These are phyloP conservation scores for Fusarium sp. DNA, from an alignment of 2,329 filamentous ascomycete species.

Conservation along the genomic window DNA sequence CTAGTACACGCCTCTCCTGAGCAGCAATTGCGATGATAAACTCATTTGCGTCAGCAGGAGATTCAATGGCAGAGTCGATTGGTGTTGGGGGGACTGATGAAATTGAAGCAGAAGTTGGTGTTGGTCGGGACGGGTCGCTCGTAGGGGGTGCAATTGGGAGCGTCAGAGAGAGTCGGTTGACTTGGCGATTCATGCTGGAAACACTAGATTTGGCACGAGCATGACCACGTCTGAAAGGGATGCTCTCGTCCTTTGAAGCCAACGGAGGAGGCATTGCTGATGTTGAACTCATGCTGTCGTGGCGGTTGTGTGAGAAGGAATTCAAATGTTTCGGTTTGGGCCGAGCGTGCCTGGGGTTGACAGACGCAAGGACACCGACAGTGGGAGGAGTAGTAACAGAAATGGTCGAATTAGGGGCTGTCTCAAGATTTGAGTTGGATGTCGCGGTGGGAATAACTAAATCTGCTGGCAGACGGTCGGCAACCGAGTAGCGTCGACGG, in stretches of 20 bases:
- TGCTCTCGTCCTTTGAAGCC: conserved; percentile 54
- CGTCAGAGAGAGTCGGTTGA: conserved; percentile 71
- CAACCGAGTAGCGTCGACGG: conserved; percentile 56
- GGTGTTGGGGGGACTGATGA: conserved; percentile 65
- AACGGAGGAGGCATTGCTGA: conserved; percentile 54
- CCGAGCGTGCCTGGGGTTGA: conserved; percentile 27
- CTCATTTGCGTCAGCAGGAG: conserved; percentile 68
- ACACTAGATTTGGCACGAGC: conserved; percentile 66
- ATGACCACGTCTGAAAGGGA: conserved; percentile 57
- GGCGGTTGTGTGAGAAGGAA: conserved; percentile 30
- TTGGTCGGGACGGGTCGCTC: conserved; percentile 64
- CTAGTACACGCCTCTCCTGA: conserved; percentile 90
- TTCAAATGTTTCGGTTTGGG: conserved; percentile 25
- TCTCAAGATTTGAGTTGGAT: conserved; percentile 37
- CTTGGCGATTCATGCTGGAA: conserved; percentile 58
- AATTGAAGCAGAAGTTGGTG: conserved; percentile 56
- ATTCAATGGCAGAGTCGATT: conserved; percentile 56
- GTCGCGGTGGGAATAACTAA: conserved; percentile 40
- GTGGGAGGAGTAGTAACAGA: conserved; percentile 18
- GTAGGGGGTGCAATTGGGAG: conserved; percentile 70
- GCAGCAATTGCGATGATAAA: conserved; percentile 92
- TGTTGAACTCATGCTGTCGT: conserved; percentile 37
- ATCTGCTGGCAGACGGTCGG: conserved; percentile 52
- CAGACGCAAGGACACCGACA: conserved; percentile 19
- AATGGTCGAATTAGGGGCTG: conserved; percentile 23